Evolutionary conservation across 352 stramenopile species (phyloP).

Genomic region (Phytophthora aleatoria): DNA sequence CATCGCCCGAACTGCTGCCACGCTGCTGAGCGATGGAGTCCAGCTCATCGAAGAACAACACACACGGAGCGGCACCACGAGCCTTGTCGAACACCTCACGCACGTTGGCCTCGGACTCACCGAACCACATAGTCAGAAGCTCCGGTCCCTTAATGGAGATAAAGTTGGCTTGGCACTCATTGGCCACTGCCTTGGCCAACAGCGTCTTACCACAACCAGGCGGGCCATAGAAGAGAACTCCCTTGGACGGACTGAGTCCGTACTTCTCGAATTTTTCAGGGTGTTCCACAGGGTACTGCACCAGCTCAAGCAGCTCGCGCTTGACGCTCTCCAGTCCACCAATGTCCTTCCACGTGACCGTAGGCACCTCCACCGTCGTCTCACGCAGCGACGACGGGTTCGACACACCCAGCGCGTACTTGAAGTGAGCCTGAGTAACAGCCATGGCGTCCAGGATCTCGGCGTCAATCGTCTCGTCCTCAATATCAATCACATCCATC

Average conservation of each 20-base stretch:
- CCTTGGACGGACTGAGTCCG: constrained; percentile 93
- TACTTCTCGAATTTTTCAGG: constrained; percentile 99
- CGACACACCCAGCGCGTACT: constrained; percentile 96
- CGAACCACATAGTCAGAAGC: constrained; percentile 99
- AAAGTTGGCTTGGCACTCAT: constrained; percentile 99
- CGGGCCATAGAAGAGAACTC: constrained; percentile 99
- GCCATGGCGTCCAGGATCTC: constrained; percentile 99
- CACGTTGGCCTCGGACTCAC: constrained; percentile 98
- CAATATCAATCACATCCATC: constrained; percentile 99
- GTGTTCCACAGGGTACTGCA: constrained; percentile 99
- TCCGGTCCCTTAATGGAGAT: constrained; percentile 99
- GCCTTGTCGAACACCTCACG: constrained; percentile 99
- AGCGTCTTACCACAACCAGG: constrained; percentile 99
- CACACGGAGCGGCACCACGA: constrained; percentile 95
- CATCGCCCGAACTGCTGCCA: constrained; percentile 94
- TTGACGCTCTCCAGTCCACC: constrained; percentile 98
- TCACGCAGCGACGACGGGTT: constrained; percentile 99
- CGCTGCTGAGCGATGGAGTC: constrained; percentile 99
- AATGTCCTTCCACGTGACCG: constrained; percentile 99
- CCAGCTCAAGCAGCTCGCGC: constrained; percentile 98
- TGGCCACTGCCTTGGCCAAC: constrained; percentile 99
- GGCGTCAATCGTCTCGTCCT: constrained; percentile 99
- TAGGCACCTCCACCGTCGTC: constrained; percentile 99
- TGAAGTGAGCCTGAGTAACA: constrained; percentile 99
- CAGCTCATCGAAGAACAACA: constrained; percentile 99